Evolutionary conservation across 2,329 filamentous ascomycete genomes (phyloP), one percentile per base, ranked within the genome.

Genomic region (Trichoderma atroviride): DNA sequence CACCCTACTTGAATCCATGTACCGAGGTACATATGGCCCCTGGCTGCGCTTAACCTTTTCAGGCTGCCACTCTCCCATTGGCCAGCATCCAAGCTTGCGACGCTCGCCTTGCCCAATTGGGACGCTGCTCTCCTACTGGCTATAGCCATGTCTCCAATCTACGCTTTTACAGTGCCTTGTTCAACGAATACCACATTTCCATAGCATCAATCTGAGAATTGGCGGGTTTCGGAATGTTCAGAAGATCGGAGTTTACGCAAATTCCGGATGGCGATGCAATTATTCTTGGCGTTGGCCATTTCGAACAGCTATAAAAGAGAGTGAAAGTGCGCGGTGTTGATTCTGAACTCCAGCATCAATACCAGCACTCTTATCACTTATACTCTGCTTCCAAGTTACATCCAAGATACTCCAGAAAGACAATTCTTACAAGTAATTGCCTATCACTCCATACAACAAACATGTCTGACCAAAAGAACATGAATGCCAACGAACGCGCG

Each of bases 11-110:
- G 33, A 14, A 35, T 35, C 11, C 33, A 35, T 11, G 33, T 35
- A 35, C 33, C 33, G 11, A 35, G 11, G 33, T 13, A 35, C 33
- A 35, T 35, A 5, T 35, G 33, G 11, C 33, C 7, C 40, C 40
- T 9, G 16, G 7, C 37, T 43, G 40, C 40, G 70, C 37, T 29
- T 61, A 31, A 33, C 58, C 37, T 4, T 14, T 61, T 50, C 31
- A 47, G 58, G 58, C 37, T 61, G 37, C 37, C 27, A 24, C 37
- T 61, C 58, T 61, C 40, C 58, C 5, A 61, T 61, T 61, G 58
- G 37, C 37, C 43, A 10, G 1, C 9, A 5, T 0, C 37, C 1
- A 24, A 5, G 24, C n/a, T 2, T 2, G 29, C 24, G 24, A 47
- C 37, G n/a, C 24, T 14, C 37, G 22, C 58, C 11, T 50, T 27